Base-by-base conservation (phyloP, 2,329 filamentous ascomycete genomes). In the Talaromyces sp. region DNA sequence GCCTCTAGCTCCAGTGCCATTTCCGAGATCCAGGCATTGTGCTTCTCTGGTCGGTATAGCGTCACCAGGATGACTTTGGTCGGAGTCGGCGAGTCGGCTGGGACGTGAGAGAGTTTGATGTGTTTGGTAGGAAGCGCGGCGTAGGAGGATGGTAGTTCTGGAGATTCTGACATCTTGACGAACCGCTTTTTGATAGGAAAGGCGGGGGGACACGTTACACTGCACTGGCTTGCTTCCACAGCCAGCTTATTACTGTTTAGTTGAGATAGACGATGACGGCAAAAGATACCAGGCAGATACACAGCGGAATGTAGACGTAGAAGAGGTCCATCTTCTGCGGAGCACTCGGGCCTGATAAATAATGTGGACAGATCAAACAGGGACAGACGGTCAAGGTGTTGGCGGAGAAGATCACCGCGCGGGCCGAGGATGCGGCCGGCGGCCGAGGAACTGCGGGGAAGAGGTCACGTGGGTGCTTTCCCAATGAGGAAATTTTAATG, bases 1-100 rank as follows among this genome's bases (percentile, higher is more conserved):
- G 74, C 65, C 62, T 85, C 81, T 32, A 91, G 78, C 67, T 88
- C 87, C 17, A 75, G 69, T 67, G 83, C 82, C 86, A 91, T 90
- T 15, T 75, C 78, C 22, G 81, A 77, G 3, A 22, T 54, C 59
- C 59, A 86, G 90, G 74, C 91, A 90, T 87, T 81, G 47, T 54
- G 33, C 62, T 85, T 85, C 11, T 77, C 73, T 0, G 88, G 88
- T 19, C 89, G 84, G 75, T 88, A 80, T 47, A 91, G 81, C 2
- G 84, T 84, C 36, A 90, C 73, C 64, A 90, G 72, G 56, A 91
- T 80, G 57, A 89, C 81, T 17, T 82, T 82, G 0, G 87, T 89
- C 9, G 83, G 80, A 2, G 79, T 74, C 8, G 80, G 72, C 0
- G 86, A 84, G 25, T 71, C 69, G 2, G 57, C 63, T 3, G 71